These are phyloP conservation scores for Zasmidium citrigriseum DNA, from an alignment of 2,329 filamentous ascomycete genomes.

Conservation along the genomic window DNA sequence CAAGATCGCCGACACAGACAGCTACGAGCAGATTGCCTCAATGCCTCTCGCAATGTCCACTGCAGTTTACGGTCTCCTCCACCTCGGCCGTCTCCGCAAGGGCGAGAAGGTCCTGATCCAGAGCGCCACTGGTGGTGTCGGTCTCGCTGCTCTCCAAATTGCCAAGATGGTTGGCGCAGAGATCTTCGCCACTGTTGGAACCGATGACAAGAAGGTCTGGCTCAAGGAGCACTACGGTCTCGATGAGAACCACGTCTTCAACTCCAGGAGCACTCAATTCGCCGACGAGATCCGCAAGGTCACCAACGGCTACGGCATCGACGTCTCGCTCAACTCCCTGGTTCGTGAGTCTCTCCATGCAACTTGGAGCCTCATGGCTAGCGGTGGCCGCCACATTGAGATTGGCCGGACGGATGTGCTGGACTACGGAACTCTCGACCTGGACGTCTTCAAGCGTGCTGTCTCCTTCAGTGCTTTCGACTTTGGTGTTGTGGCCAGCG, in stretches of 20 bases:
- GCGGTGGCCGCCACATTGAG: slow-evolving; percentile 32
- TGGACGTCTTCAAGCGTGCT: slow-evolving; percentile 9
- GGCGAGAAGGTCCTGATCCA: slow-evolving; percentile 35
- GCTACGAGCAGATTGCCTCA: slow-evolving; percentile 20
- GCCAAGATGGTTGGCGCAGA: slow-evolving; percentile 26
- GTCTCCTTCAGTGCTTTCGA: slow-evolving; percentile 4
- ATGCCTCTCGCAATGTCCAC: slow-evolving; percentile 25
- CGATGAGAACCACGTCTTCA: slow-evolving; percentile 34
- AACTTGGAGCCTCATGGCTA: slow-evolving; percentile 31
- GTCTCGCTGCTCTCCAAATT: slow-evolving; percentile 30
- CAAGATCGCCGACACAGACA: slow-evolving; percentile 19
- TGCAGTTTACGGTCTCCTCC: slow-evolving; percentile 17
- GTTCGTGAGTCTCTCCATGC: slow-evolving; percentile 29
- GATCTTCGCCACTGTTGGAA: slow-evolving; percentile 32
- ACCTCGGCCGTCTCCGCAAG: slow-evolving; percentile 11
- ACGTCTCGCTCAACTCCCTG: slow-evolving; percentile 38
- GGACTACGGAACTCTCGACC: slow-evolving; percentile 5
- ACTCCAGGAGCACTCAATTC: slow-evolving; percentile 31
- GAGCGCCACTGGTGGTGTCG: slow-evolving; percentile 27
- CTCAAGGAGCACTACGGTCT: slow-evolving; percentile 29
- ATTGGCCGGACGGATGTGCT: slow-evolving; percentile 24
- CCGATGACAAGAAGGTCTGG: slow-evolving; percentile 27
- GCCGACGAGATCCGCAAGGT: slow-evolving; percentile 10
- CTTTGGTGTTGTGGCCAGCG: background rate
- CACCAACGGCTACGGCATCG: slow-evolving; percentile 35